A percentile compares a stretch with the other conserved stretches of the same genome.
phyloP scores from a whole-genome alignment of 2,329 filamentous ascomycete genomes.

The Hypoxylon sp. region DNA sequence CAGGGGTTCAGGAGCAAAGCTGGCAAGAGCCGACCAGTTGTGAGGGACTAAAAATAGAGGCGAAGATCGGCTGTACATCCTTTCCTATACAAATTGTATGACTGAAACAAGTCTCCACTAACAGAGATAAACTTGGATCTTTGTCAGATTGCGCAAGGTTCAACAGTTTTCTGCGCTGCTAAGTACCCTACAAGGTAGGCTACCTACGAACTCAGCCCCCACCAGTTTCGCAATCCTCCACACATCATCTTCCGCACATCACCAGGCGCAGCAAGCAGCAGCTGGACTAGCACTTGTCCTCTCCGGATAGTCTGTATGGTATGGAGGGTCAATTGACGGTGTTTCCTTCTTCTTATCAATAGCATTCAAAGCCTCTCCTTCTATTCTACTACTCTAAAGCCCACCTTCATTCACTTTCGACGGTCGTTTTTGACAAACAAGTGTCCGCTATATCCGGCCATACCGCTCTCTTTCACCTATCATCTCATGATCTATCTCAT shows the following conservation, averaged over 20 bases:
- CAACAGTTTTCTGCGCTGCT: constrained; percentile 14
- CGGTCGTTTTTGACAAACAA: constrained; percentile 27
- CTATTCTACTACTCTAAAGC: constrained; percentile 25
- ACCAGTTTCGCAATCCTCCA: constrained; percentile 16
- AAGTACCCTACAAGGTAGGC: too few species aligned
- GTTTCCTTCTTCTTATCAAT: constrained; percentile 34
- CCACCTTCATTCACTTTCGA: constrained; percentile 28
- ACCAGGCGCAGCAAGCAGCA: constrained; percentile 34
- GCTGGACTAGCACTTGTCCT: constrained; percentile 26
- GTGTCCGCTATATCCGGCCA: constrained; percentile 14
- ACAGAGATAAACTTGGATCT: constrained; percentile 7
- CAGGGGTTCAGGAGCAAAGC: constrained; percentile 33
- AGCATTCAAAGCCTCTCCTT: constrained; percentile 23
- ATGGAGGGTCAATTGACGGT: constrained; percentile 36
- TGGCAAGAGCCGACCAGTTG: too few species aligned
- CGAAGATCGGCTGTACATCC: constrained; percentile 30
- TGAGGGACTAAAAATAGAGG: constrained; percentile 31
- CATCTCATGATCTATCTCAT: background rate
- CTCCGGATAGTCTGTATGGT: constrained; percentile 23
- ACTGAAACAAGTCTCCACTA: constrained; percentile 17
- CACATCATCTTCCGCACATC: constrained; percentile 9
- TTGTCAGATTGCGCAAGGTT: constrained; percentile 7
- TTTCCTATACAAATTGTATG: background rate
- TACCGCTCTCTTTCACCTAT: constrained; percentile 31
- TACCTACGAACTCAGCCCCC: constrained; percentile 7